Base-by-base conservation (phyloP, 345 rosid species). In the Euphorbia pulcherrima region DNA sequence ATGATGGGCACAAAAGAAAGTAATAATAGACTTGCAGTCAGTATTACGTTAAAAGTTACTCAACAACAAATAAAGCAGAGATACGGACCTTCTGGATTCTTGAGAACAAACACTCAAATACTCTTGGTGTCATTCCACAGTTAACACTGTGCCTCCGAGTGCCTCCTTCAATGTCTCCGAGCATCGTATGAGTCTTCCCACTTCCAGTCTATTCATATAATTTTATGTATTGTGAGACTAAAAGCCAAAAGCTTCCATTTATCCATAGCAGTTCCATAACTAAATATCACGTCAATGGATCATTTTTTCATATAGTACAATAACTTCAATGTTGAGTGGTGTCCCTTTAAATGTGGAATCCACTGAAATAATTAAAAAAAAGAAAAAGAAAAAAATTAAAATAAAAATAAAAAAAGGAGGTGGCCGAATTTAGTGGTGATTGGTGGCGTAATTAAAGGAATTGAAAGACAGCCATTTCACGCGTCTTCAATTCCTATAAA, bases 181-280 rank as follows among this genome's bases (percentile, higher is more conserved):
- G 97, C 99, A 95, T 95, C 4, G 99, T 95, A 78, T 95, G 96
- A 53, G 99, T 95, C 78, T 95, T 95, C 46, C 99, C 99, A 84
- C 99, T 95, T 69, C 97, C 99, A 41, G 99, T 95, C 99, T 95
- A 71, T 64, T 79, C 53, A 18, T 41, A 16, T 33, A 20, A 16
- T 27, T n/a, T n/a, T 24, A 35, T 29, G 50, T 9, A 50, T 13
- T 21, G 39, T 23, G 52, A 7, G 9, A 50, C 47, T 23, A 47
- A 48, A 50, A 69, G 35, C 26, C 8, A 60, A 21, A n/a, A 21
- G 5, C 9, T 33, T 20, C 37, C 16, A 59, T 59, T 30, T 58
- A 30, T 29, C 21, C 35, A 10, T 21, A 6, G 26, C 16, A 50
- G 21, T 8, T 53, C 27, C 9, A 53, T 14, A 21, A 53, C 3